phyloP scores from a whole-genome alignment of 495 filamentous ascomycete genomes.

The Evansstolkia leycettana region DNA sequence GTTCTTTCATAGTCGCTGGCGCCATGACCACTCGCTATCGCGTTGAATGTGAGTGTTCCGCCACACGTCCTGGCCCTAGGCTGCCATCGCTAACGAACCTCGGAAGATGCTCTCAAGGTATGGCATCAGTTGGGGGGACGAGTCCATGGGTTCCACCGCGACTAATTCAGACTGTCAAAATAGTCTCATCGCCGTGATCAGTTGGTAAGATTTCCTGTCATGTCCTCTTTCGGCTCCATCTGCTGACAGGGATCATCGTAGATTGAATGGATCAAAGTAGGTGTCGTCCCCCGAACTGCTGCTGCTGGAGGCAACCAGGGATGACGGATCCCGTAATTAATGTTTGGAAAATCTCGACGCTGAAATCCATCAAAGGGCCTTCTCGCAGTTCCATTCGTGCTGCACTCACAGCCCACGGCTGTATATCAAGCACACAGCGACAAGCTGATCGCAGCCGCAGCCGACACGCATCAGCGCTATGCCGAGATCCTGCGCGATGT shows the following conservation, averaged over 20 bases:
- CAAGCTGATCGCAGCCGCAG: constrained; percentile 37
- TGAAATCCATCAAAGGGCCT: constrained; percentile 45
- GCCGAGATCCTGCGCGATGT: constrained; percentile 93
- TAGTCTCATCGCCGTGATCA: constrained; percentile 78
- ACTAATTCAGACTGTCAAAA: constrained; percentile 4
- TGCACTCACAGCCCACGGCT: constrained; percentile 88
- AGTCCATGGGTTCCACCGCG: constrained; percentile 4
- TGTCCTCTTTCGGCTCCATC: background rate
- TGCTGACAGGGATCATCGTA: constrained; percentile 10
- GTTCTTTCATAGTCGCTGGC: too few species aligned
- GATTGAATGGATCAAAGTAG: constrained; percentile 62
- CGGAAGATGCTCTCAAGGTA: constrained; percentile 69
- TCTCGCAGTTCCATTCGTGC: constrained; percentile 89
- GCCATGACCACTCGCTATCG: constrained; percentile 83
- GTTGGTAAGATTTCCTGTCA: constrained; percentile 41
- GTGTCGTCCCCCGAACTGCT: constrained; percentile 1
- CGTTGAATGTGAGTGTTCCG: constrained; percentile 77
- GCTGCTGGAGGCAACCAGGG: too few species aligned
- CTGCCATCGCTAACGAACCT: constrained; percentile 9
- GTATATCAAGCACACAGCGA: constrained; percentile 47
- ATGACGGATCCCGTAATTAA: too few species aligned
- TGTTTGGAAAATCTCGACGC: too few species aligned
- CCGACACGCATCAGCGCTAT: constrained; percentile 66
- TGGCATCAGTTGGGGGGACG: too few species aligned
- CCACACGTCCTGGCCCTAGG: background rate